Percentiles rank a stretch among this genome's conserved stretches.
These are phyloP conservation scores for Graphilbum ipis-grandicollis DNA, from an alignment of 2,329 filamentous ascomycete species.

Conservation along the genomic window DNA sequence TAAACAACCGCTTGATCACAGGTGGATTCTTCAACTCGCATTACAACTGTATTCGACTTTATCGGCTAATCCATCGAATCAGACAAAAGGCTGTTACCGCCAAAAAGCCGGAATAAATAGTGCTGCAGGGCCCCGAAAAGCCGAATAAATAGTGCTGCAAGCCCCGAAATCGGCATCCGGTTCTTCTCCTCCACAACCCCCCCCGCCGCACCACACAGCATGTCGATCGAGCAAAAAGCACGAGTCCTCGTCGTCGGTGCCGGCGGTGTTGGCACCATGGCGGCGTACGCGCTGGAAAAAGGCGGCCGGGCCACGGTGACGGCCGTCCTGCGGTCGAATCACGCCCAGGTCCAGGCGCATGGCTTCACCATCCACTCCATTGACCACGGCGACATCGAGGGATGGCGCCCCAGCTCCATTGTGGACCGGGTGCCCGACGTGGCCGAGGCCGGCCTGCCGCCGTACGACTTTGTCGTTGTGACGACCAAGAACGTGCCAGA, in stretches of 20 bases:
- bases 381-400: constrained; percentile 2
- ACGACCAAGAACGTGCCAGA: constrained; percentile 7
- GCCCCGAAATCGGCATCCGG: too few species aligned
- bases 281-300: constrained; percentile 3
- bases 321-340: constrained; percentile 7
- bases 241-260: constrained; percentile 5
- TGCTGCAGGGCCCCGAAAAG: too few species aligned
- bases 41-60: too few species aligned
- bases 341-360: constrained; percentile 1
- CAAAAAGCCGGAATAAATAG: too few species aligned
- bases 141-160: too few species aligned
- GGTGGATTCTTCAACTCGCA: too few species aligned
- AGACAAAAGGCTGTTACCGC: too few species aligned
- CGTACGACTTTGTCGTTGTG: constrained; percentile 7
- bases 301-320: constrained; percentile 6
- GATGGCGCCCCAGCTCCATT: constrained; percentile 2
- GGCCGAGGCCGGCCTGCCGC: not conserved
- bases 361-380: constrained; percentile 5
- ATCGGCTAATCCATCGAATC: too few species aligned
- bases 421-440: constrained; percentile 3
- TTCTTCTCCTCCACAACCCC: too few species aligned
- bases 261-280: constrained; percentile 7
- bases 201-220: too few species aligned
- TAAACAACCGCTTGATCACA: too few species aligned
- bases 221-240: too few species aligned